Conservation (phyloP, 176 grass and related monocot genomes). For the Musa acuminata region DNA sequence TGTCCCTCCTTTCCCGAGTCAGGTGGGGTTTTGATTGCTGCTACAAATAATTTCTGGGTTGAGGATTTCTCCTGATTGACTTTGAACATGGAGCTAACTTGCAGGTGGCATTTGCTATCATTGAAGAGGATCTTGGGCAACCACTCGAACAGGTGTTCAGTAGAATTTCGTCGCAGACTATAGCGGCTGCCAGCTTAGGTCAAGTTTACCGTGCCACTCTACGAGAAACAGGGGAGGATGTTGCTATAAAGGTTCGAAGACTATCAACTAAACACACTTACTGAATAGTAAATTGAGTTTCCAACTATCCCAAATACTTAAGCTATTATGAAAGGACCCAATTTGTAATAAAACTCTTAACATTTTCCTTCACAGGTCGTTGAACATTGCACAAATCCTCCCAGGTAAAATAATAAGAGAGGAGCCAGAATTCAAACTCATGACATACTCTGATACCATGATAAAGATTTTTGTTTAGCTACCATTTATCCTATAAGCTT, state of each 20-base stretch:
- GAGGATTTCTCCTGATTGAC: not conserved
- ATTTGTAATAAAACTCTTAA: too few relatives aligned
- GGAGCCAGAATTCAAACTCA: too few relatives aligned
- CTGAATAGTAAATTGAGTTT: too few relatives aligned
- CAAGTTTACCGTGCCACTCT: slow-evolving; percentile 98
- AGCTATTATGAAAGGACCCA: too few relatives aligned
- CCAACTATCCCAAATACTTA: too few relatives aligned
- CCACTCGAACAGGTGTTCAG: slow-evolving; percentile 73
- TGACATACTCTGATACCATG: too few relatives aligned
- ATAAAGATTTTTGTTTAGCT: too few relatives aligned
- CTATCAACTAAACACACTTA: not conserved
- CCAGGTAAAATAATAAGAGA: too few relatives aligned
- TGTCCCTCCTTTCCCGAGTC: slow-evolving; percentile 84
- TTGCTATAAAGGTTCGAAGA: slow-evolving; percentile 80
- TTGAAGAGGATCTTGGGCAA: slow-evolving; percentile 88
- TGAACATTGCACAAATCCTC: too few relatives aligned
- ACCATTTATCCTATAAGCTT: too few relatives aligned
- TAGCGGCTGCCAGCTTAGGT: slow-evolving; percentile 96
- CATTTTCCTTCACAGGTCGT: too few relatives aligned
- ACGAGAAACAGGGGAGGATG: slow-evolving; percentile 84
- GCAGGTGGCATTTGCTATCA: slow-evolving; percentile 86
- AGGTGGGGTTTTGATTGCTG: slow-evolving; percentile 27
- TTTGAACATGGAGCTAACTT: not conserved
- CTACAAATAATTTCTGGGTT: not conserved
- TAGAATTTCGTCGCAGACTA: slow-evolving; percentile 84